Base-by-base conservation (phyloP, 2,329 filamentous ascomycete genomes). In the Chaetoscypha palmicola region DNA sequence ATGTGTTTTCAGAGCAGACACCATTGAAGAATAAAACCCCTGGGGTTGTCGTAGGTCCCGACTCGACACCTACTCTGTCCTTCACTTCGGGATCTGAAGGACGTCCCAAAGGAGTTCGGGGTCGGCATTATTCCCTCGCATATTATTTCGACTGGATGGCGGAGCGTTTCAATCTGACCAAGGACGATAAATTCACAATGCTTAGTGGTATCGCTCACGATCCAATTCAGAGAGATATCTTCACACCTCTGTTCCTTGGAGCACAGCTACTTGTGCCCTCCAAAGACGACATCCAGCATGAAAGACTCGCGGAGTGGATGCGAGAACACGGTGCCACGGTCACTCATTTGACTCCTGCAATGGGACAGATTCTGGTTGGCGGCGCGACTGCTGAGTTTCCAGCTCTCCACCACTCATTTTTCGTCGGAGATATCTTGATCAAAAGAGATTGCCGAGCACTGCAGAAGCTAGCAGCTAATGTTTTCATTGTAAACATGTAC, bases 141-240 rank as follows among this genome's bases (percentile, higher is more conserved):
- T 81, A 84, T 57, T 97, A 95, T 68, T 94, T 91, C 60, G 79
- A 82, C 16, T 97, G 89, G 90, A 97, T 97, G 91, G 79, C 87
- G 0, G 69, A 92, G 65, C 79, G 71, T 2, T 97, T 97, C 63
- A 71, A 79, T 38, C 72, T 94, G 37, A 81, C 78, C 1, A 72
- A 80, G 7, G 74, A 86, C 32, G 82, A 82, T 61, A 77, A 74
- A 51, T 96, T 94, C 60, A 88, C 89, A 2, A 81, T 90, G 69
- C 72, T 96, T 5, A 84, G 77, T 38, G 90, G 90, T 36, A 94
- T 96, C 56, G 85, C 86, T 2, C 85, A 92, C 61, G 79, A 83
- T 53, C 79, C 79, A 3, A 75, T 82, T 24, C 76, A 81, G 61
- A 60, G 76, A 54, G 77, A 97, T 62, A 94, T 96, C 43, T 90